phyloP scores from a whole-genome alignment of 1,284 basidiomycete genomes.

The Ustilago sp. region DNA sequence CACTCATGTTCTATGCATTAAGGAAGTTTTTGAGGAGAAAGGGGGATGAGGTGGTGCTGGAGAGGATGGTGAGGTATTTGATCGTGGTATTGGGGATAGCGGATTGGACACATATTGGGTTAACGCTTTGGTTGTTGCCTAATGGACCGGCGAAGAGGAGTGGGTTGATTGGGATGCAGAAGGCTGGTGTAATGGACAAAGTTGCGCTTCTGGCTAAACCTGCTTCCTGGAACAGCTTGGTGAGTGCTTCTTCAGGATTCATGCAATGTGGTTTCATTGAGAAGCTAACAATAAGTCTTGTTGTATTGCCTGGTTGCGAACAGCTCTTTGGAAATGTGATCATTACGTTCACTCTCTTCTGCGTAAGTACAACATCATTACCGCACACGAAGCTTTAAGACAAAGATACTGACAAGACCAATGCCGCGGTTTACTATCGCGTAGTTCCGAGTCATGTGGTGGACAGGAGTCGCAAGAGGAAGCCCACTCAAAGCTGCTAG shows the following conservation, averaged over 20 bases:
- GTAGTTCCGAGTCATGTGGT: constrained; percentile 52
- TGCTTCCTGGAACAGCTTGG: constrained; percentile 52
- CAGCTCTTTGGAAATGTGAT: constrained; percentile 63
- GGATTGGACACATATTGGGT: constrained; percentile 62
- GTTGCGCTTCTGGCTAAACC: constrained; percentile 27
- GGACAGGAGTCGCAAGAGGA: constrained; percentile 42
- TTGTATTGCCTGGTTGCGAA: neutral
- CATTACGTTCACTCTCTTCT: constrained; percentile 61
- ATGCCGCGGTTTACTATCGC: neutral
- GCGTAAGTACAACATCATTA: constrained; percentile 27
- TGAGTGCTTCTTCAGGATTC: constrained; percentile 4
- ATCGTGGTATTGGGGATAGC: constrained; percentile 56
- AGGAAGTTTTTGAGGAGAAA: constrained; percentile 28
- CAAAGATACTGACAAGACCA: neutral
- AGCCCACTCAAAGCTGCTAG: constrained; percentile 21
- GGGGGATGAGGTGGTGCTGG: constrained; percentile 25
- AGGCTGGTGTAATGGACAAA: constrained; percentile 22
- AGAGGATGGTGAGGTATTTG: constrained; percentile 45
- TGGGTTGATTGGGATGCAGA: constrained; percentile 8
- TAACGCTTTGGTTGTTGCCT: constrained; percentile 58
- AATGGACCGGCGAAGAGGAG: constrained; percentile 33
- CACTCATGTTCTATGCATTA: constrained; percentile 52
- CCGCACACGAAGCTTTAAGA: neutral
- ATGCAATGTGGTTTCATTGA: too few relatives aligned
- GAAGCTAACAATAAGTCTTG: constrained; percentile 6